Percentiles rank a stretch among this genome's conserved stretches.
Evolutionary conservation across 2,329 filamentous ascomycete genomes (phyloP).

Genomic region (Epichloe scottii): DNA sequence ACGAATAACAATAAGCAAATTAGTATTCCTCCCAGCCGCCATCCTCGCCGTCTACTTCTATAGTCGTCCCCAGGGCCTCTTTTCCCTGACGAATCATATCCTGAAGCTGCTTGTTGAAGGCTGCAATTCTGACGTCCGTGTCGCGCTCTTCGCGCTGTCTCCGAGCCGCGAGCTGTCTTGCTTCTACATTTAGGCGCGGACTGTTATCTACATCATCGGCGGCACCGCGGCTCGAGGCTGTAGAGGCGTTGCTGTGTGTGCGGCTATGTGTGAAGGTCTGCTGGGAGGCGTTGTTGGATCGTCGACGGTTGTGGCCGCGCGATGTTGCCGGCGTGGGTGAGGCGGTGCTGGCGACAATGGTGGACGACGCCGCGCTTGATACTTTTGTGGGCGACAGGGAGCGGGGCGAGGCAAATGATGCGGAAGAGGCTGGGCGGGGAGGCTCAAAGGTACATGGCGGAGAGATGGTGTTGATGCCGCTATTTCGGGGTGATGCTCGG

Average conservation of each 20-base stretch:
- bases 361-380: conserved; percentile 17
- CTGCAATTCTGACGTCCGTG: conserved; percentile 64
- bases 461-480: conserved; percentile 24
- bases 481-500: conserved; percentile 7
- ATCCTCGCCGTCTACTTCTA: conserved; percentile 48
- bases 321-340: conserved; percentile 11
- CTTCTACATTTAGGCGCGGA: conserved; percentile 49
- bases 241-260: conserved; percentile 31
- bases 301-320: conserved; percentile 9
- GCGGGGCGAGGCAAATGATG: conserved; percentile 20
- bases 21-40: conserved; percentile 22
- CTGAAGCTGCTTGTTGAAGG: conserved; percentile 66
- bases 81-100: conserved; percentile 84
- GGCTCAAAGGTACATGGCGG: conserved; percentile 5
- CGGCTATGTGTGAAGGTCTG: conserved; percentile 25
- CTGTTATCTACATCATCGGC: conserved; percentile 20
- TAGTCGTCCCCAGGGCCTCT: conserved; percentile 66
- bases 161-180: conserved; percentile 59
- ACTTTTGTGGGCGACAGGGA: conserved; percentile 31
- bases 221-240: conserved; percentile 21
- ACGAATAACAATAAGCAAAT: background rate
- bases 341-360: conserved; percentile 11
- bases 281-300: conserved; percentile 3
- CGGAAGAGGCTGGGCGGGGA: conserved; percentile 16
- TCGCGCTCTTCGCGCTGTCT: conserved; percentile 62